Conservation (phyloP, 768 basidiomycete species). For the Russula griseocarnosa region DNA sequence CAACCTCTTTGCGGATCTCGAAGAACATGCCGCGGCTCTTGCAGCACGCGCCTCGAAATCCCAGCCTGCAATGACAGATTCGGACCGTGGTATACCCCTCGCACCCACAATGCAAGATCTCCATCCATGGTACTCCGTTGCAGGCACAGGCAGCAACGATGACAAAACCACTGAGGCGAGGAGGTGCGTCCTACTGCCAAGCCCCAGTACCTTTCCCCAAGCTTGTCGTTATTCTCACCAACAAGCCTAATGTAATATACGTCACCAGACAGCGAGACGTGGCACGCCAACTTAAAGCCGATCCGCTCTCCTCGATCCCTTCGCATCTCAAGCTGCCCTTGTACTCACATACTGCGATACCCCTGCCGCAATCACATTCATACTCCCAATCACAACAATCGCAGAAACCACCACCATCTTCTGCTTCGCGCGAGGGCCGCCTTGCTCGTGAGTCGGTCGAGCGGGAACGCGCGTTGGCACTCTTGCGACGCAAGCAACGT, state of each 20-base stretch:
- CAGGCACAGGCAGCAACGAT: conserved; percentile 24
- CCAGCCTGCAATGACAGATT: conserved; percentile 37
- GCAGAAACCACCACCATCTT: conserved; percentile 28
- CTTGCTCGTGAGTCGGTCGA: conserved; percentile 71
- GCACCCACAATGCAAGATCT: conserved; percentile 75
- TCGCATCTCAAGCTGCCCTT: conserved; percentile 52
- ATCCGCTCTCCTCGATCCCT: conserved; percentile 73
- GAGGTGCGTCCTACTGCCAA: conserved; percentile 26
- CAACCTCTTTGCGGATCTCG: conserved; percentile 81
- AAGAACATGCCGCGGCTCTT: conserved; percentile 49
- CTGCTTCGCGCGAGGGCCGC: conserved; percentile 45
- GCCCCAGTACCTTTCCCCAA: neutral
- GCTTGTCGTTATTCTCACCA: neutral
- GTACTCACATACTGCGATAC: neutral
- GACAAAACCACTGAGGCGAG: conserved; percentile 30
- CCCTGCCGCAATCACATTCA: conserved; percentile 17
- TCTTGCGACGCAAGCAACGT: conserved; percentile 61
- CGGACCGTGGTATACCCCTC: conserved; percentile 68
- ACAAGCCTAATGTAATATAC: neutral
- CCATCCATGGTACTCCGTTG: conserved; percentile 67
- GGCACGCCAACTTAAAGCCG: conserved; percentile 56
- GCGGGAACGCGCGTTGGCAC: conserved; percentile 67
- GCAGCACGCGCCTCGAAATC: conserved; percentile 47
- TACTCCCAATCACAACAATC: conserved; percentile 26
- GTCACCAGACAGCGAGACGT: conserved; percentile 55